These are phyloP conservation scores for Caryopteris hybrid DNA, from an alignment of 305 asterid genomes.

Conservation along the genomic window DNA sequence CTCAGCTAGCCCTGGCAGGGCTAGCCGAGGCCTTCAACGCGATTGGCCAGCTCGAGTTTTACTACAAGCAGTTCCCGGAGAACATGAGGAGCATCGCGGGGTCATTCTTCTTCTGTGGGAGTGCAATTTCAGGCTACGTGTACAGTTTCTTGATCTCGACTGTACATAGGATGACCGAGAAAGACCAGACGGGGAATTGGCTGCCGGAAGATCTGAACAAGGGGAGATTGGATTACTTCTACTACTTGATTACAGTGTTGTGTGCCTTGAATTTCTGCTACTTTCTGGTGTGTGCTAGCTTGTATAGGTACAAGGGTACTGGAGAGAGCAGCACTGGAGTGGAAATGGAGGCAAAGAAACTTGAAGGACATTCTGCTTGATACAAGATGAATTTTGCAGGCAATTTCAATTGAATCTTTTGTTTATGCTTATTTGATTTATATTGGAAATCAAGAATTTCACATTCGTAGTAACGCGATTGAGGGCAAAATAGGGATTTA, in stretches of 20 bases:
- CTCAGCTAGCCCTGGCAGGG: constrained; percentile 46
- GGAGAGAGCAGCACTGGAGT: constrained; percentile 2
- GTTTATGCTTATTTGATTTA: no score
- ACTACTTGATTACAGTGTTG: constrained; percentile 33
- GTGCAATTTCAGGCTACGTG: constrained; percentile 35
- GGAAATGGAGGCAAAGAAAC: constrained; percentile 37
- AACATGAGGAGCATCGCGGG: constrained; percentile 52
- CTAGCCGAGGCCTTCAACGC: constrained; percentile 45
- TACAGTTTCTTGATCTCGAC: constrained; percentile 38
- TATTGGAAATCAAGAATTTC: no score
- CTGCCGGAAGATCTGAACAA: constrained; percentile 54
- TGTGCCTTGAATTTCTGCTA: constrained; percentile 39
- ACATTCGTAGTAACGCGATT: no score
- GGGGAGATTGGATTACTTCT: constrained; percentile 49
- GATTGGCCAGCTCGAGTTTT: constrained; percentile 42
- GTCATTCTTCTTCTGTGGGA: constrained; percentile 42
- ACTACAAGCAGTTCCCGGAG: constrained; percentile 56
- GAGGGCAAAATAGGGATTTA: no score
- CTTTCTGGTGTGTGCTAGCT: constrained; percentile 39
- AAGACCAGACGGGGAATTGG: constrained; percentile 33
- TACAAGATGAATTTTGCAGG: background rate
- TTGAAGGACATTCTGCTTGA: constrained; percentile 38
- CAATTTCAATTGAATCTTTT: no score
- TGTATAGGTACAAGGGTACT: constrained; percentile 44
- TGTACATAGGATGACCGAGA: constrained; percentile 32